Conservation (phyloP, 2,329 filamentous ascomycete species). For the Pseudocercospora ulei region DNA sequence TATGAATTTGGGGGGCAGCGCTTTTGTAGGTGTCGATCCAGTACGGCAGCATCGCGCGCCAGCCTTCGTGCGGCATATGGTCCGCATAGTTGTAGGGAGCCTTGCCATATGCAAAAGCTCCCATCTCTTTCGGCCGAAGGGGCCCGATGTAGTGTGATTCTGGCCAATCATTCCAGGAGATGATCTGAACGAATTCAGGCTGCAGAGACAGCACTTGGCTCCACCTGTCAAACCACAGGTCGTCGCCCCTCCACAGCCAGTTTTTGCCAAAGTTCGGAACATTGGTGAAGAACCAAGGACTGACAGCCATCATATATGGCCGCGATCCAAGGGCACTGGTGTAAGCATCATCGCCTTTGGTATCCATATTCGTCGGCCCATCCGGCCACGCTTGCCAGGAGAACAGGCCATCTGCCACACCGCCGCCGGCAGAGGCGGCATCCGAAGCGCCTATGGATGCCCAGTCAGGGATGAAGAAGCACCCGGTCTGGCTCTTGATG, state of each 20-base stretch:
- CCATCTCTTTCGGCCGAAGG: conserved; percentile 8
- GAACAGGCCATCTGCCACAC: conserved; percentile 40
- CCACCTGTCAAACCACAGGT: conserved; percentile 54
- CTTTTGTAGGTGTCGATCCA: conserved; percentile 46
- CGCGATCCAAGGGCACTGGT: conserved; percentile 36
- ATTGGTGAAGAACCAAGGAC: conserved; percentile 49
- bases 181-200: conserved; percentile 47
- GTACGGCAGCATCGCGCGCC: conserved; percentile 44
- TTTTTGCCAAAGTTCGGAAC: conserved; percentile 50
- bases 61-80: conserved; percentile 45
- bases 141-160: conserved; percentile 49
- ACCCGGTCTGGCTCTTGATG: conserved; percentile 37
- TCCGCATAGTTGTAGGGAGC: conserved; percentile 45
- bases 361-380: conserved; percentile 45
- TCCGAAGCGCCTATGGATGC: conserved; percentile 36
- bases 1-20: conserved; percentile 31
- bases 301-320: conserved; percentile 44
- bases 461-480: conserved; percentile 44
- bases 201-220: conserved; percentile 43
- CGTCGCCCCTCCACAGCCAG: conserved; percentile 55
- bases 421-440: conserved; percentile 10
- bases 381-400: conserved; percentile 46
- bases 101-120: conserved; percentile 19
- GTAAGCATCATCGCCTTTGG: conserved; percentile 38
- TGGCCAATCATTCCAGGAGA: conserved; percentile 51